A percentile compares a stretch with the other conserved stretches of the same genome.
phyloP scores from a whole-genome alignment of 345 rosid genomes.

The Aquilaria sinensis region DNA sequence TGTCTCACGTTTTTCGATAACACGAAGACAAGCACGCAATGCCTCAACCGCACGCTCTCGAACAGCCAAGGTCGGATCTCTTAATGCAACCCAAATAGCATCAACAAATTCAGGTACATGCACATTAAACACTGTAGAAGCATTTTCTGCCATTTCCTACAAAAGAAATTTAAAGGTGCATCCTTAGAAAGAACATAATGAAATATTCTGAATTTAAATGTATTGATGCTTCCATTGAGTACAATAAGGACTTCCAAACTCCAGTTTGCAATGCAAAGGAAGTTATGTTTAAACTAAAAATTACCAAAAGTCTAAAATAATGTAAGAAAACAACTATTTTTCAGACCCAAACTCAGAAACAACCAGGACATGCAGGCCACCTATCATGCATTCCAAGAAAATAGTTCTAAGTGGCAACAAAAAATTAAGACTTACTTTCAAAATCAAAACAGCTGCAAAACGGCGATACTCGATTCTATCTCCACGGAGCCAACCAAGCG shows the following conservation, averaged over 20 bases:
- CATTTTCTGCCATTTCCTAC: conserved; percentile 99
- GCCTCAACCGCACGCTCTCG: conserved; percentile 98
- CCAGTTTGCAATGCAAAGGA: too few species aligned
- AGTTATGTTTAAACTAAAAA: background rate
- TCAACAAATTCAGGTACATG: conserved; percentile 96
- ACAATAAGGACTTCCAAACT: background rate
- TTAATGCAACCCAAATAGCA: conserved; percentile 96
- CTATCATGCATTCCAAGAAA: background rate
- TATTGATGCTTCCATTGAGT: background rate
- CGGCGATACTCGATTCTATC: conserved; percentile 87
- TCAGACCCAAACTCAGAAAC: too few species aligned
- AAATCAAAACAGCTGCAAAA: conserved; percentile 84
- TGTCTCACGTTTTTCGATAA: conserved; percentile 98
- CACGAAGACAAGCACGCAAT: conserved; percentile 97
- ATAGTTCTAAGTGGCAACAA: background rate
- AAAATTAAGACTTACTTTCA: conserved; percentile 51
- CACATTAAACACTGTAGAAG: conserved; percentile 95
- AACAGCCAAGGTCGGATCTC: conserved; percentile 86
- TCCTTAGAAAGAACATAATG: background rate
- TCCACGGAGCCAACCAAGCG: conserved; percentile 85
- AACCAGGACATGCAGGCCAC: too few species aligned
- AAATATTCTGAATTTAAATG: too few species aligned
- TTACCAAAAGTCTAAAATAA: background rate
- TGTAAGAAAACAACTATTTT: background rate
- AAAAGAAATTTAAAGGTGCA: background rate